phyloP scores from a whole-genome alignment of 2,329 filamentous ascomycete species.

The Aspergillus neotritici region DNA sequence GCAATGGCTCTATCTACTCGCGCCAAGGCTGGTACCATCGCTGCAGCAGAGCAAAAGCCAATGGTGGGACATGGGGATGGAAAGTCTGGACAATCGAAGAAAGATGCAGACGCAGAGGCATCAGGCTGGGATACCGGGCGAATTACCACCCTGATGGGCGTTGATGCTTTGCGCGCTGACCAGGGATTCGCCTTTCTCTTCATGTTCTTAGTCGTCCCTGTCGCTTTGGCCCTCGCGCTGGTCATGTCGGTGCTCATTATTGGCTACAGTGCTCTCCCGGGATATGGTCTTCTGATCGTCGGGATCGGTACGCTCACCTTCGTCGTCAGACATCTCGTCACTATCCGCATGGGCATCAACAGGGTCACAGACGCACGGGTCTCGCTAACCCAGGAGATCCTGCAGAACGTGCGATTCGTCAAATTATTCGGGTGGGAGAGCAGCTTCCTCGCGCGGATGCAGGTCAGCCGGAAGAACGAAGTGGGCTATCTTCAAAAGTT shows the following conservation, averaged over 20 bases:
- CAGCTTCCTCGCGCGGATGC: slow-evolving; percentile 73
- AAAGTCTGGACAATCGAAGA: slow-evolving; percentile 41
- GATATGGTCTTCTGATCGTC: slow-evolving; percentile 74
- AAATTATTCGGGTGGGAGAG: slow-evolving; percentile 95
- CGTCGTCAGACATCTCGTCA: slow-evolving; percentile 69
- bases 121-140: slow-evolving; percentile 80
- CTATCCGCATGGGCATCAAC: slow-evolving; percentile 72
- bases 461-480: slow-evolving; percentile 66
- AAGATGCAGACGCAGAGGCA: slow-evolving; percentile 43
- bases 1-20: slow-evolving; percentile 78
- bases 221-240: slow-evolving; percentile 65
- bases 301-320: slow-evolving; percentile 68
- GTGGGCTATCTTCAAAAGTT: slow-evolving; percentile 72
- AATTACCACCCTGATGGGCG: slow-evolving; percentile 86
- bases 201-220: slow-evolving; percentile 65
- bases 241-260: slow-evolving; percentile 74
- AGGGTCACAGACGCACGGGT: slow-evolving; percentile 89
- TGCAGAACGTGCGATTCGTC: slow-evolving; percentile 85
- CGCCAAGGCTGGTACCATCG: slow-evolving; percentile 62
- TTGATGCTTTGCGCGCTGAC: slow-evolving; percentile 55
- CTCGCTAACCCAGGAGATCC: slow-evolving; percentile 81
- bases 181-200: slow-evolving; percentile 1
- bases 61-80: too few relatives aligned
- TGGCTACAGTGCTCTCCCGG: slow-evolving; percentile 81
- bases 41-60: too few relatives aligned